Conservation (phyloP, 2,329 filamentous ascomycete genomes). For the Alternaria viburni region DNA sequence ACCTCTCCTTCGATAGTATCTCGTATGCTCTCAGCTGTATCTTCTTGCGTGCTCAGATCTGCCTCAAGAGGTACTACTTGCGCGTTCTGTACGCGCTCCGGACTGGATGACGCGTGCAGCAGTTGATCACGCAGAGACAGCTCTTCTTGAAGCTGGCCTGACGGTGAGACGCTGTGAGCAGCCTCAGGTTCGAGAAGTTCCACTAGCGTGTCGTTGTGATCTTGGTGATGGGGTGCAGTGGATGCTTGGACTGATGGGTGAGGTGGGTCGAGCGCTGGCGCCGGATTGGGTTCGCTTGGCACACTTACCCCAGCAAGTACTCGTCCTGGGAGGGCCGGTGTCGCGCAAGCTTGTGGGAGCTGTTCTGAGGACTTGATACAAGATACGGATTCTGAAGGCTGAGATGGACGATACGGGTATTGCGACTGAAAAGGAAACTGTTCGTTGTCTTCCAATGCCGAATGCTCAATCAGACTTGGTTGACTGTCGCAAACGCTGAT, state of each 20-base stretch:
- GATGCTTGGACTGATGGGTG: constrained; percentile 1
- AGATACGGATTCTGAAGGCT: neutral
- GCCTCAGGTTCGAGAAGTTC: neutral
- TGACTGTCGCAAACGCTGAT: constrained; percentile 1
- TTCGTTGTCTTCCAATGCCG: constrained; percentile 8
- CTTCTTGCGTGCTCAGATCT: constrained; percentile 26
- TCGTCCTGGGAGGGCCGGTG: neutral
- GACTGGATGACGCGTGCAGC: neutral
- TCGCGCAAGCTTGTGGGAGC: neutral
- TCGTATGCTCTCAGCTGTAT: constrained; percentile 18
- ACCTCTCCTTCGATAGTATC: constrained; percentile 22
- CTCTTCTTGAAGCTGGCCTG: neutral
- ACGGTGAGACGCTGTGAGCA: neutral
- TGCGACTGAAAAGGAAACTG: constrained; percentile 22
- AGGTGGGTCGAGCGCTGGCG: neutral
- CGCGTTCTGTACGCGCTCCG: constrained; percentile 31
- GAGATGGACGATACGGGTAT: constrained; percentile 1
- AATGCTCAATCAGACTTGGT: constrained; percentile 15
- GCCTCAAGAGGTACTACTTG: constrained; percentile 25
- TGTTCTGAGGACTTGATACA: neutral
- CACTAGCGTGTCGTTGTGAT: neutral
- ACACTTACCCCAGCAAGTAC: neutral
- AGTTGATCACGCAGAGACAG: neutral
- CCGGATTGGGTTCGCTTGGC: constrained; percentile 2
- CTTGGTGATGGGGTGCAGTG: neutral